Conservation (phyloP, 2,329 filamentous ascomycete species). For the Xylariaceae sp. region DNA sequence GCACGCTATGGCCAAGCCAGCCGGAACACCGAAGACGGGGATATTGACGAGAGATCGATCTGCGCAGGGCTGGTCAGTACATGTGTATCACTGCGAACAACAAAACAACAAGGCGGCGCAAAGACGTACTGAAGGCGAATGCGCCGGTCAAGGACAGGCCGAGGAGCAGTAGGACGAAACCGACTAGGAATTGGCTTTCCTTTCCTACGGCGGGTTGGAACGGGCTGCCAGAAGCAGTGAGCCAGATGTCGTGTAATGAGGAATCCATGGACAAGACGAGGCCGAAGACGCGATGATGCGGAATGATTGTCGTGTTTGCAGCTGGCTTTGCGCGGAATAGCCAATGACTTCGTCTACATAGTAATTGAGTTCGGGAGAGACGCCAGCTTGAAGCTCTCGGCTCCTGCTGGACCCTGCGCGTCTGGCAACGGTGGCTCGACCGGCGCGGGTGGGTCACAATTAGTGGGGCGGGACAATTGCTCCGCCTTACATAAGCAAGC, state of each 20-base stretch:
- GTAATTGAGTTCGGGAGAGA: neutral
- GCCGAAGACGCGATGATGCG: neutral
- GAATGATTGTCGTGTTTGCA: neutral
- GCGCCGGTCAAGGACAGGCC: conserved; percentile 70
- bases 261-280: conserved; percentile 60
- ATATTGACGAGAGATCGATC: conserved; percentile 79
- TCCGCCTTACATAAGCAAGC: too few species aligned
- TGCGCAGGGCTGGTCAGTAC: conserved; percentile 37
- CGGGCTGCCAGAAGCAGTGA: conserved; percentile 81
- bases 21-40: conserved; percentile 74
- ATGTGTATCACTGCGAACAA: too few species aligned
- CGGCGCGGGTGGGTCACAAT: neutral
- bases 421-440: neutral
- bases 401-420: neutral
- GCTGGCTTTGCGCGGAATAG: neutral
- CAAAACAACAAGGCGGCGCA: neutral
- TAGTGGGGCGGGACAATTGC: neutral
- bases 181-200: conserved; percentile 76
- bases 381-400: neutral
- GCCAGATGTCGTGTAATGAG: conserved; percentile 86
- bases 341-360: neutral
- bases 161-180: conserved; percentile 67
- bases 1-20: conserved; percentile 86
- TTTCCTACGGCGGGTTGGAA: conserved; percentile 79
- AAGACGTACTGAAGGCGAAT: conserved; percentile 77